These are phyloP conservation scores for Xylaria sp. DNA, from an alignment of 2,329 filamentous ascomycete genomes.

Conservation along the genomic window DNA sequence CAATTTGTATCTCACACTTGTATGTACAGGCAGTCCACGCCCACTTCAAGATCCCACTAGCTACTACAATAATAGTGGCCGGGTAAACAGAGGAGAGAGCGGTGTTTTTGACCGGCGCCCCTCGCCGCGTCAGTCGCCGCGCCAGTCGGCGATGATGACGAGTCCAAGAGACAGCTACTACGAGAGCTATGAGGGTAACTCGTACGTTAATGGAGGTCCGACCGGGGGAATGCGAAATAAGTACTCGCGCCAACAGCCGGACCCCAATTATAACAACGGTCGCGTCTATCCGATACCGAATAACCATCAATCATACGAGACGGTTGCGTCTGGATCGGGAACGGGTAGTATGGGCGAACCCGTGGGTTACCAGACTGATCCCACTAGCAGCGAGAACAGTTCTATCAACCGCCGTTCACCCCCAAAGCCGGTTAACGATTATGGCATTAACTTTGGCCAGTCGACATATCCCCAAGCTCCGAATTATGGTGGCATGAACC, in stretches of 20 bases:
- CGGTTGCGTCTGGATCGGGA: slow-evolving; percentile 68
- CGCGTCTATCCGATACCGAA: slow-evolving; percentile 49
- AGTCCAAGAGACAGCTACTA: slow-evolving; percentile 39
- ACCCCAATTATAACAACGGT: slow-evolving; percentile 38
- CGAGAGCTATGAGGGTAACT: slow-evolving; percentile 35
- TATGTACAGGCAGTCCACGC: slow-evolving; percentile 34
- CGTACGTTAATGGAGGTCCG: slow-evolving; percentile 34
- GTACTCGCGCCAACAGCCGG: slow-evolving; percentile 42
- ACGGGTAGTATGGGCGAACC: slow-evolving; percentile 69
- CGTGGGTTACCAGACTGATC: slow-evolving; percentile 77
- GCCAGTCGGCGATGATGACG: slow-evolving; percentile 29
- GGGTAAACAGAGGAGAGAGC: slow-evolving; percentile 37
- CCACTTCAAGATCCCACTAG: slow-evolving; percentile 51
- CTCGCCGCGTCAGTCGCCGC: slow-evolving; percentile 11
- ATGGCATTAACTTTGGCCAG: slow-evolving; percentile 56
- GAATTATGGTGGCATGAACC: slow-evolving; percentile 30
- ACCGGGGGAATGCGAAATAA: slow-evolving; percentile 26
- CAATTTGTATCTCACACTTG: slow-evolving; percentile 13
- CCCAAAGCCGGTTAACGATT: slow-evolving; percentile 54
- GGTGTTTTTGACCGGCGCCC: slow-evolving; percentile 35
- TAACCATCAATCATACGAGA: slow-evolving; percentile 81
- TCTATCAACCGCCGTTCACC: slow-evolving; percentile 71
- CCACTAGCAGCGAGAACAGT: slow-evolving; percentile 83
- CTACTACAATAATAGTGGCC: slow-evolving; percentile 31
- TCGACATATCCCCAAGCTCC: slow-evolving; percentile 39